phyloP scores from a whole-genome alignment of 2,329 filamentous ascomycete species.

The Colletotrichum incanum region DNA sequence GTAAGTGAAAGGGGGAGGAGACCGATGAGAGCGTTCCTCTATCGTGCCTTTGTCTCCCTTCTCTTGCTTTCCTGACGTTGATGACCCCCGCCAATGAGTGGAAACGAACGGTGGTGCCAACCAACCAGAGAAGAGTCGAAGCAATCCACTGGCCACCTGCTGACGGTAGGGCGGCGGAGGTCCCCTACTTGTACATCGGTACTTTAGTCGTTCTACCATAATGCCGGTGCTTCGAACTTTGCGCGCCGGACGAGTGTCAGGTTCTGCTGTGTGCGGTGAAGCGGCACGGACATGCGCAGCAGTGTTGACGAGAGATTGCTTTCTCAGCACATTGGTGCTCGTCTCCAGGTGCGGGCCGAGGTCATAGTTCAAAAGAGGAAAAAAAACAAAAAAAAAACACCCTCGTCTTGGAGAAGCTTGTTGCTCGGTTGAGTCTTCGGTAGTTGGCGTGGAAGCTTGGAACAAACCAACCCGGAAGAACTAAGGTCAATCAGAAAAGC shows the following conservation, averaged over 20 bases:
- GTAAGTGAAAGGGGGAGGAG: background rate
- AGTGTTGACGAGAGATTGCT: background rate
- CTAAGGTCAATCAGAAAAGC: background rate
- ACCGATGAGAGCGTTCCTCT: background rate
- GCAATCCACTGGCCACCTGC: constrained; percentile 35
- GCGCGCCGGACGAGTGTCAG: constrained; percentile 16
- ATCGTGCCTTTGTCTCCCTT: background rate
- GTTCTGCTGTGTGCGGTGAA: constrained; percentile 10
- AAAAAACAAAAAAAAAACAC: too few species aligned
- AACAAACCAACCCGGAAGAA: background rate
- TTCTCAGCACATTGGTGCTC: constrained; percentile 1
- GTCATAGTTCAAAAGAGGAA: background rate
- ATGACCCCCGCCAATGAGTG: constrained; percentile 12
- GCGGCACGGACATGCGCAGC: constrained; percentile 7
- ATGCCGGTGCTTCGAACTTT: constrained; percentile 9
- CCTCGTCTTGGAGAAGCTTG: constrained; percentile 3
- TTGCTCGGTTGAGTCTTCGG: background rate
- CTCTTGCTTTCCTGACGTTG: constrained; percentile 27
- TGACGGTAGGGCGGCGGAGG: constrained; percentile 32
- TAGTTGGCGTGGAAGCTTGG: background rate
- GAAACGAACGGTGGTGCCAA: constrained; percentile 6
- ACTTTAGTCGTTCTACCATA: background rate
- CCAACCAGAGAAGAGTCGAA: constrained; percentile 23
- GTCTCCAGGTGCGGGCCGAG: constrained; percentile 14
- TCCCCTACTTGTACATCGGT: constrained; percentile 27